These are phyloP conservation scores for Phytophthora meadii DNA, from an alignment of 352 stramenopile genomes.

Conservation along the genomic window DNA sequence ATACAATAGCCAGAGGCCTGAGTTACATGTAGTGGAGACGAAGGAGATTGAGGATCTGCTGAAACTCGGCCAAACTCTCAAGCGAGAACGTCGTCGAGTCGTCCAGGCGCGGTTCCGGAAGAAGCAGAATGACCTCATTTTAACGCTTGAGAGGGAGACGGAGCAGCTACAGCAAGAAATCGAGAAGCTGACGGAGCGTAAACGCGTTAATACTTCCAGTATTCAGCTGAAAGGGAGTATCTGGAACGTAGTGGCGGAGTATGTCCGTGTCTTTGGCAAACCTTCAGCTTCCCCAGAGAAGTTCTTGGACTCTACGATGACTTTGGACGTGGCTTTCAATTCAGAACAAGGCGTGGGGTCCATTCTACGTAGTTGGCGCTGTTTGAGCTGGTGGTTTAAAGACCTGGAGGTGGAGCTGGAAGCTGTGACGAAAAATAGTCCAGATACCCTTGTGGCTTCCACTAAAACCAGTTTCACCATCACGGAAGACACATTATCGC, in stretches of 20 bases:
- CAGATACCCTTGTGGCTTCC: neutral
- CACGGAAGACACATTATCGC: neutral
- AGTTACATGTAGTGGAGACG: no score
- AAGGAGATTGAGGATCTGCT: no score
- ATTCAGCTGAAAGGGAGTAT: neutral
- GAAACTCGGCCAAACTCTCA: no score
- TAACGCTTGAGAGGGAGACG: neutral
- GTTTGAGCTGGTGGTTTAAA: neutral
- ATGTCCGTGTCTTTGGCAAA: neutral
- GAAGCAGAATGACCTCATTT: neutral
- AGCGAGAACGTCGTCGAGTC: no score
- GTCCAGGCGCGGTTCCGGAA: neutral
- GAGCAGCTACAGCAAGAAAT: neutral
- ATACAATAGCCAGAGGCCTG: no score
- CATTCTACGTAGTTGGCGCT: no score
- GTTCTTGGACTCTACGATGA: no score
- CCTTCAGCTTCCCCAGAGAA: no score
- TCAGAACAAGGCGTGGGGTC: no score
- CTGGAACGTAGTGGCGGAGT: neutral
- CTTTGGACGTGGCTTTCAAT: no score
- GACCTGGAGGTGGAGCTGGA: neutral
- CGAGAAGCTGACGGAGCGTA: neutral
- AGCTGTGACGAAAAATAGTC: no score
- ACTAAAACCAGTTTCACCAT: neutral
- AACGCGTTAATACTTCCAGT: neutral